Base-by-base conservation (phyloP, 2,329 filamentous ascomycete genomes). In the Fusarium bactridioides region DNA sequence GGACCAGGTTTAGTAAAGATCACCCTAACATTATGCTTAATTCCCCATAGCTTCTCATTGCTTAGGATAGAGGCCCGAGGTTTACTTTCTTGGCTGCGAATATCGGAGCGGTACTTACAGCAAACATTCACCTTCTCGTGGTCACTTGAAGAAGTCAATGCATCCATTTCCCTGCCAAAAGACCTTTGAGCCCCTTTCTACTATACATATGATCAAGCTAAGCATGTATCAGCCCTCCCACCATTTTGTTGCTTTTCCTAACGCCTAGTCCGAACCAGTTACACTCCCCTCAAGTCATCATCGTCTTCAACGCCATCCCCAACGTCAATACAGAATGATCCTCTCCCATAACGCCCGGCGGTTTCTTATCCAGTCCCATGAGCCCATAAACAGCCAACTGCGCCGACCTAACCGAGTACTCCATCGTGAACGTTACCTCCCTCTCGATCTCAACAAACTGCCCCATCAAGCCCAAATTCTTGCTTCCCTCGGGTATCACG, bases 371-470 rank as follows among this genome's bases (percentile, higher is more conserved):
- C 9, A 78, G n/a, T 4, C 61, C 67, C 73, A 76, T 72, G 3
- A 77, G 69, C 31, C 73, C 73, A 53, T 76, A 77, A 16, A 77
- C 76, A 25, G 76, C 76, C 13, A 76, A 47, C 37, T 77, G 76
- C 27, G 76, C 76, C 48, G 76, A 77, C 16, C 76, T 61, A 11
- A 77, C 76, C 3, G 76, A 77, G 23, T 77, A 77, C 56, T 77
- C 76, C 76, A 77, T 77, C 25, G 76, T 77, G n/a, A 77, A 77
- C 6, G 76, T 77, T 40, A 77, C 74, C 41, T 77, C 76, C 0
- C 76, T 53, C 51, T 77, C 75, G n/a, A 77, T 48, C 69, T 77
- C 76, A 12, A 77, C 76, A 55, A 77, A 77, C 40, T 77, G 76
- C 3, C 76, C 76, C 74, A 77, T 77, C n/a, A 77, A 27, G 0